Percentiles rank a stretch among this genome's conserved stretches.
Conservation (phyloP, 495 filamentous ascomycete genomes). For the Daldinia decipiens region DNA sequence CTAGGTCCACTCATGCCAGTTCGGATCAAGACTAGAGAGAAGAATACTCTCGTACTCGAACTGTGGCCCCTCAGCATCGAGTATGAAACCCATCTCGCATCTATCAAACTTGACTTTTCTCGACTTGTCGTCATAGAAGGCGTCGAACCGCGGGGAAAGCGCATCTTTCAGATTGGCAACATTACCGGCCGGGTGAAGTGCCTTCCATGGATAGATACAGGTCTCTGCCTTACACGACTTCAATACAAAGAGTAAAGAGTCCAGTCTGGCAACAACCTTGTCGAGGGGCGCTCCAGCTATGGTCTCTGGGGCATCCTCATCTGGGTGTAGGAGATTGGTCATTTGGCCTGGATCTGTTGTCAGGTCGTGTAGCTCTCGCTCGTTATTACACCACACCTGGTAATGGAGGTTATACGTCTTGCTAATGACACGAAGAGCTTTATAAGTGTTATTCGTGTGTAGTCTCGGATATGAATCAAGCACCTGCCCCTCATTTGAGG, state of each 20-base stretch:
- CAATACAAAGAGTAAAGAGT: slow-evolving; percentile 70
- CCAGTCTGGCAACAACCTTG: slow-evolving; percentile 62
- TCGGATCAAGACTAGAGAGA: slow-evolving; percentile 21
- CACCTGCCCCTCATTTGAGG: slow-evolving; percentile 60
- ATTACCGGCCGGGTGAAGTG: slow-evolving; percentile 64
- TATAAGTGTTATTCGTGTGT: slow-evolving; percentile 69
- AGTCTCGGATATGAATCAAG: slow-evolving; percentile 46
- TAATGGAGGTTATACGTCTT: slow-evolving; percentile 68
- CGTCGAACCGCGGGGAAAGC: slow-evolving; percentile 62
- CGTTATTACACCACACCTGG: slow-evolving; percentile 72
- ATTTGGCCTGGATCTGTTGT: slow-evolving; percentile 70
- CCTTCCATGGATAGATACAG: slow-evolving; percentile 68
- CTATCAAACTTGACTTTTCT: slow-evolving; percentile 62
- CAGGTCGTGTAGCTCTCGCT: slow-evolving; percentile 72
- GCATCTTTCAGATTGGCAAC: slow-evolving; percentile 56
- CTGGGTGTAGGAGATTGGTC: slow-evolving; percentile 63
- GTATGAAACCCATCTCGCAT: slow-evolving; percentile 69
- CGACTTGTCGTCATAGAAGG: slow-evolving; percentile 63
- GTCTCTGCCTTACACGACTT: slow-evolving; percentile 69
- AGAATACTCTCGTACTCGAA: slow-evolving; percentile 46
- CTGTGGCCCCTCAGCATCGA: slow-evolving; percentile 70
- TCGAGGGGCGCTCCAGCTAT: slow-evolving; percentile 59
- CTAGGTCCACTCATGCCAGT: slow-evolving; percentile 37
- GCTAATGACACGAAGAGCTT: slow-evolving; percentile 66
- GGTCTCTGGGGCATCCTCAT: slow-evolving; percentile 24